Evolutionary conservation across 2,329 filamentous ascomycete genomes (phyloP), one percentile per base, ranked within the genome.

Genomic region (Arthrobotrys megalospora): DNA sequence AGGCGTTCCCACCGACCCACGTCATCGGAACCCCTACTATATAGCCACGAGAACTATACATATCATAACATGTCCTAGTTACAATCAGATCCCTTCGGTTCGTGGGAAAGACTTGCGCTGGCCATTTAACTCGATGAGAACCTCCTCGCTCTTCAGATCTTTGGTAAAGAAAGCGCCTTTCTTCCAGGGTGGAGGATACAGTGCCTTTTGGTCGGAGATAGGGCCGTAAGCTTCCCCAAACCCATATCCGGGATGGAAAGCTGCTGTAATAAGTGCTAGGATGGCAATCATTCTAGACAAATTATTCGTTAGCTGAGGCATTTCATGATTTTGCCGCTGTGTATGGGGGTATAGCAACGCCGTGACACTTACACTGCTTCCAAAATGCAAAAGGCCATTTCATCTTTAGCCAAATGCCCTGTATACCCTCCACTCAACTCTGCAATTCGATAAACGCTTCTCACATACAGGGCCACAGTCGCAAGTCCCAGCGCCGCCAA

Each of bases 361-460:
- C 34, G 24, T 24, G 12, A 11, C 32, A 72, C 75, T 67, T 66
- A 79, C 76, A 86, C 84, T 50, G 88, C 87, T 85, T 90, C 89
- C 70, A 90, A 87, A 14, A 84, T 87, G 77, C 89, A 86, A 82
- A 90, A 90, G 73, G 88, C 84, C 58, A 84, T 84, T 84, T 90
- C 85, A 43, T 87, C 83, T 43, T 82, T 84, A 82, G 90, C 90
- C 80, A 92, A 83, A 43, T 86, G 83, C 0, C 90, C 90, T 1
- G 82, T 84, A 87, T 89, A 93, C 0, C 91, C 90, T 63, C 87
- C 85, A 80, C 87, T 88, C 78, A 92, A 84, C 85, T 92, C 90
- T 0, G 88, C 88, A 24, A 91, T 88, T 70, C 91, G 87, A 83
- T 89, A 92, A 50, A 89, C 87, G 80, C 88, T 90, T 10, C 91